Evolutionary conservation across 495 filamentous ascomycete species (phyloP).

Genomic region (Ascobolus immersus): DNA sequence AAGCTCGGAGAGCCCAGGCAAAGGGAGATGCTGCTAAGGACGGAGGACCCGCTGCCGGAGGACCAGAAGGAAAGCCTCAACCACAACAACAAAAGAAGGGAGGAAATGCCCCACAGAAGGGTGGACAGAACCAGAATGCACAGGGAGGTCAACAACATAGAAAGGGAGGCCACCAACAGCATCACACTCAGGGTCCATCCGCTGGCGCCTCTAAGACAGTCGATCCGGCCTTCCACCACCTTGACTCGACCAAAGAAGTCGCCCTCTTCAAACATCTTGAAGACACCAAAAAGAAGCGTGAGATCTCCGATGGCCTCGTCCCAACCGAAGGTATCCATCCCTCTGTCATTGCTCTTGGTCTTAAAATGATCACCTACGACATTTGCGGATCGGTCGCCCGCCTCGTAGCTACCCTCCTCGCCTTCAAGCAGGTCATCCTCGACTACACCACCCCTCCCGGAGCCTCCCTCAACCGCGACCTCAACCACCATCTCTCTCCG

Average conservation of each 20-base stretch:
- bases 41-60: slow-evolving; percentile 9
- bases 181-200: slow-evolving; percentile 15
- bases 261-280: slow-evolving; percentile 27
- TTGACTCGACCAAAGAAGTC: slow-evolving; percentile 15
- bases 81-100: slow-evolving; percentile 27
- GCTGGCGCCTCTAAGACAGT: slow-evolving; percentile 11
- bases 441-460: slow-evolving; percentile 68
- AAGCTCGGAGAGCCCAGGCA: slow-evolving; percentile 39
- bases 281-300: slow-evolving; percentile 50
- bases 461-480: slow-evolving; percentile 63
- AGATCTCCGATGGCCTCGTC: slow-evolving; percentile 48
- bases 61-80: slow-evolving; percentile 18
- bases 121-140: slow-evolving; percentile 2
- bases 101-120: slow-evolving; percentile 11
- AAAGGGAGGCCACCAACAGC: slow-evolving; percentile 10
- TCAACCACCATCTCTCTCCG: slow-evolving; percentile 70
- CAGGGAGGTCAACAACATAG: slow-evolving; percentile 2
- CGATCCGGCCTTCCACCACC: slow-evolving; percentile 10
- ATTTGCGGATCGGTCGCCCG: slow-evolving; percentile 77
- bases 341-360: slow-evolving; percentile 54
- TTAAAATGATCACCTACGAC: slow-evolving; percentile 72
- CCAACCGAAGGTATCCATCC: slow-evolving; percentile 77
- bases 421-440: slow-evolving; percentile 77
- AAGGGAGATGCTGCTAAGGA: slow-evolving; percentile 21
- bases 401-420: slow-evolving; percentile 62